Evolutionary conservation across 1,284 basidiomycete species (phyloP), one percentile per base, ranked within the genome.

Genomic region (Ceratobasidium sp.): DNA sequence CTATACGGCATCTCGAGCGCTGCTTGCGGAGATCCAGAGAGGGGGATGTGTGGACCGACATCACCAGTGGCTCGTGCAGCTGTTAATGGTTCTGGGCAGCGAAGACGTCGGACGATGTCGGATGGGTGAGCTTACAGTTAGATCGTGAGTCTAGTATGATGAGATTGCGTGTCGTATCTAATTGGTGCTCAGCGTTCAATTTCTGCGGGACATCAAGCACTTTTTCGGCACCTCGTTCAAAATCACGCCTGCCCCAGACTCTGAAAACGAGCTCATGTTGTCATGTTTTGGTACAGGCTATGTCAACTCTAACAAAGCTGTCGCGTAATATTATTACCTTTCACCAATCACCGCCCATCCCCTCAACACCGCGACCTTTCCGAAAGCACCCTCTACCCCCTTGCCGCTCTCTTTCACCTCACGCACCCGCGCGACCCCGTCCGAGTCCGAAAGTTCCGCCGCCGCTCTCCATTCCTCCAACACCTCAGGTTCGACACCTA

Each of bases 31-130:
- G 83, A 90, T 99, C 41, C 88, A 89, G 59, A 87, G 87, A 59
- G 95, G 96, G 0, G 97, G 98, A 0, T 99, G 97, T 82, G 90
- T 99, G 3, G 98, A 99, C 84, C 88, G 92, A 69, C 90, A 92
- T 79, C 96, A 98, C 84, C 98, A 99, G 85, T 90, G 89, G 70
- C 85, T 99, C n/a, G 92, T 96, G 0, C 86, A 98, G 35, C 85
- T 97, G 33, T 89, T 97, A 87, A 97, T 99, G 95, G 93, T 95
- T 0, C 87, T 99, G 10, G 96, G 97, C 7, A 97, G 96, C 79
- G 96, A 99, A 84, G 98, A 99, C 83, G 96, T 99, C 1, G 95
- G 96, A 0, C 90, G 93, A 79, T 96, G 95, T 85, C 88, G 91
- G 75, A 93, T 99, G 90, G 91, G 94, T 8, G 89, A 92, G 80